Evolutionary conservation across 1,139 yeast species (phyloP).

Genomic region (Trichomonascaceae sp.): DNA sequence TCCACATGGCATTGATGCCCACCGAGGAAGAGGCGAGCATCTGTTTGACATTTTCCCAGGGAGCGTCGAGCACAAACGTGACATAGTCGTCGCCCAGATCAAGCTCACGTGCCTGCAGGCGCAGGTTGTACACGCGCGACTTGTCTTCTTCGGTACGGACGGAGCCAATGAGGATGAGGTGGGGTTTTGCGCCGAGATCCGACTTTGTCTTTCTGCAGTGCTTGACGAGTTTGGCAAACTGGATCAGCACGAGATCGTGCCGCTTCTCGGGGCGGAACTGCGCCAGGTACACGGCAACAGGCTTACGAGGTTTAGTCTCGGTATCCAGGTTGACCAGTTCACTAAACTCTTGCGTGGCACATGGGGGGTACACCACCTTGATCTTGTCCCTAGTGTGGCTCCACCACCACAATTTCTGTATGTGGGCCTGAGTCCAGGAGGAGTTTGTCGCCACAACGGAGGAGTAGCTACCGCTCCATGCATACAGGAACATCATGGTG

Average conservation of each 20-base stretch:
- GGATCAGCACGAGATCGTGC: conserved; percentile 52
- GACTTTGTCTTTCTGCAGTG: conserved; percentile 9
- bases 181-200: conserved; percentile 20
- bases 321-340: conserved; percentile 20
- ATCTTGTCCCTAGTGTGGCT: conserved; percentile 25
- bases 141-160: conserved; percentile 63
- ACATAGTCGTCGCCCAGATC: conserved; percentile 36
- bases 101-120: conserved; percentile 33
- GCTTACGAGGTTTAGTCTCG: conserved; percentile 28
- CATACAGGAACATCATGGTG: conserved; percentile 36
- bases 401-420: conserved; percentile 44
- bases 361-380: conserved; percentile 69
- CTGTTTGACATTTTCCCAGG: conserved; percentile 47
- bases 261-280: conserved; percentile 96
- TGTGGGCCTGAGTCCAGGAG: conserved; percentile 80
- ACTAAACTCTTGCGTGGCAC: conserved; percentile 54
- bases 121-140: conserved; percentile 39
- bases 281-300: conserved; percentile 63
- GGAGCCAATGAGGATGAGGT: conserved; percentile 68
- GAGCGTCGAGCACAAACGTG: conserved; percentile 62
- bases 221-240: conserved; percentile 41
- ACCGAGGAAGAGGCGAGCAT: conserved; percentile 48
- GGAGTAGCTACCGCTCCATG: conserved; percentile 53
- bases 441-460: conserved; percentile 68
- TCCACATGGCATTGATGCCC: conserved; percentile 98